Evolutionary conservation across 176 grass and related monocot species (phyloP).

Genomic region (Carex cristatella): DNA sequence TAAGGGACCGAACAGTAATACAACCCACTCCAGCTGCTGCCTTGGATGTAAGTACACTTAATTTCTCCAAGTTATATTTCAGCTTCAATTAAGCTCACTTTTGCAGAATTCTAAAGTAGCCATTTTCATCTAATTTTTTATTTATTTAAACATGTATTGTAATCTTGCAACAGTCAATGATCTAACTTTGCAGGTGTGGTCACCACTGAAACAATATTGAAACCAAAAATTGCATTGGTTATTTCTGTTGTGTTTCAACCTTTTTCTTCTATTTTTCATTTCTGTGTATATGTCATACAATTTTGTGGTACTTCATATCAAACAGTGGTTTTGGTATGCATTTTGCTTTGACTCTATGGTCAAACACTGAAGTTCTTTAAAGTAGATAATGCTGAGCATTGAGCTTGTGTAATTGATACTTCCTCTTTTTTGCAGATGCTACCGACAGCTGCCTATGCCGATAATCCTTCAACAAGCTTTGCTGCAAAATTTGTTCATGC

Average conservation of each 20-base stretch:
- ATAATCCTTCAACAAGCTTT: constrained; percentile 94
- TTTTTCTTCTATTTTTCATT: background rate
- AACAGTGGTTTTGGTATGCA: background rate
- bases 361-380: background rate
- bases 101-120: background rate
- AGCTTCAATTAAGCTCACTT: background rate
- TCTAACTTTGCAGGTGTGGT: background rate
- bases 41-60: constrained; percentile 61
- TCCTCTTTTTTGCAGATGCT: constrained; percentile 57
- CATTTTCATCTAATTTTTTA: background rate
- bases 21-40: constrained; percentile 90
- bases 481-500: constrained; percentile 97
- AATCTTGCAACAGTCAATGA: background rate
- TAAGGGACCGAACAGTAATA: constrained; percentile 57
- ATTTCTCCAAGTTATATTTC: background rate
- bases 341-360: background rate
- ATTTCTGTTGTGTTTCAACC: background rate
- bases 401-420: background rate
- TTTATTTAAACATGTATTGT: background rate
- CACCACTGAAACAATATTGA: background rate
- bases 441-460: constrained; percentile 77
- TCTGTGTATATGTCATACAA: background rate
- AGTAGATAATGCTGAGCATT: background rate
- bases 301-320: background rate
- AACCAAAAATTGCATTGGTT: background rate